Percentiles rank a stretch among this genome's conserved stretches.
These are phyloP conservation scores for Jatropha podagrica DNA, from an alignment of 441 rosid species.

Conservation along the genomic window DNA sequence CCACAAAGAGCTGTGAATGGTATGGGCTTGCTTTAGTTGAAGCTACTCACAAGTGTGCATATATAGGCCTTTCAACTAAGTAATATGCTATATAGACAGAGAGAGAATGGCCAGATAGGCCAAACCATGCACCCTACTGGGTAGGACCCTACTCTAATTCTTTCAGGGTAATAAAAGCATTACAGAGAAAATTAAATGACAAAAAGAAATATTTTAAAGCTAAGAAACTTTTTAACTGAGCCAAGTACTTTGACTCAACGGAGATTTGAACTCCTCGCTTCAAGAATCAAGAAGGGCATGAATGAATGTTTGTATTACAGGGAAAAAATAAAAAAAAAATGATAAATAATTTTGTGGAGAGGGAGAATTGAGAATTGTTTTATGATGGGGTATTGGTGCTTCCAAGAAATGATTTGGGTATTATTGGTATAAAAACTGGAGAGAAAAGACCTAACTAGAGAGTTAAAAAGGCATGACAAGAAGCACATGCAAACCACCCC, in stretches of 20 bases:
- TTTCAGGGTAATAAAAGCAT: slow-evolving; percentile 28
- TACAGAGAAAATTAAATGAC: slow-evolving; percentile 20
- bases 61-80: slow-evolving; percentile 24
- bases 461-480: slow-evolving; percentile 17
- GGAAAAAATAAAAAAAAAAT: slow-evolving; percentile 8
- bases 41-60: slow-evolving; percentile 28
- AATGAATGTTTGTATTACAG: slow-evolving; percentile 41
- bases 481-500: slow-evolving; percentile 49
- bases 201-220: background rate
- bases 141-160: slow-evolving; percentile 35
- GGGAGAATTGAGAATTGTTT: slow-evolving; percentile 17
- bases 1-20: slow-evolving; percentile 27
- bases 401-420: slow-evolving; percentile 41
- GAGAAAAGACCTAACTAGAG: slow-evolving; percentile 18
- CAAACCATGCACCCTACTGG: slow-evolving; percentile 45
- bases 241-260: slow-evolving; percentile 26
- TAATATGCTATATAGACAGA: slow-evolving; percentile 15
- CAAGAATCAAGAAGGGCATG: slow-evolving; percentile 43
- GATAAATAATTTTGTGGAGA: slow-evolving; percentile 23
- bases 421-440: slow-evolving; percentile 33
- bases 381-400: slow-evolving; percentile 22
- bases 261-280: slow-evolving; percentile 22
- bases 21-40: slow-evolving; percentile 33
- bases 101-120: slow-evolving; percentile 34
- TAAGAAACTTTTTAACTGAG: slow-evolving; percentile 17